A percentile compares a stretch with the other conserved stretches of the same genome.
phyloP scores from a whole-genome alignment of 2,329 filamentous ascomycete species.

The Aureobasidium sp. region DNA sequence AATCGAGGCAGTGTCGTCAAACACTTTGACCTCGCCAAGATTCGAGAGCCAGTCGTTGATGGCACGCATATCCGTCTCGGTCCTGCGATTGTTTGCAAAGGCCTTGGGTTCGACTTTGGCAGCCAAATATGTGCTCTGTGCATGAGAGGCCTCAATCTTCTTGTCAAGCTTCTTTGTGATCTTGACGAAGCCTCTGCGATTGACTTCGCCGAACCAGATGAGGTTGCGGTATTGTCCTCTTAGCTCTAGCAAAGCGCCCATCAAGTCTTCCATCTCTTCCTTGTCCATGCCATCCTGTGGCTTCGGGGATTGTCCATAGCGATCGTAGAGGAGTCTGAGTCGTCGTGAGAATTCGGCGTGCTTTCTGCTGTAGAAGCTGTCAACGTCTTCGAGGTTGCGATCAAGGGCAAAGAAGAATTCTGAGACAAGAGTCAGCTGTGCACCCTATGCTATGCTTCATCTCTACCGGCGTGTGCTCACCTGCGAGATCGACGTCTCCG shows the following conservation, averaged over 20 bases:
- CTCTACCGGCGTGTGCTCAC: slow-evolving; percentile 48
- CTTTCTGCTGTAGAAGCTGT: slow-evolving; percentile 95
- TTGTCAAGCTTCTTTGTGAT: slow-evolving; percentile 99
- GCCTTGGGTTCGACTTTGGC: slow-evolving; percentile 84
- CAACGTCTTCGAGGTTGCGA: slow-evolving; percentile 93
- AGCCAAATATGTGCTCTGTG: slow-evolving; percentile 78
- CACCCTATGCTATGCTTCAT: slow-evolving; percentile 21
- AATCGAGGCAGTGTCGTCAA: slow-evolving; percentile 67
- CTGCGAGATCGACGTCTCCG: slow-evolving; percentile 78
- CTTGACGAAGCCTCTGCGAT: slow-evolving; percentile 89
- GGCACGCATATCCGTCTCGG: slow-evolving; percentile 52
- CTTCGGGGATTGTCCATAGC: slow-evolving; percentile 71
- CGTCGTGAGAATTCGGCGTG: slow-evolving; percentile 77
- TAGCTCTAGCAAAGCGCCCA: slow-evolving; percentile 82
- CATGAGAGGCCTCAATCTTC: slow-evolving; percentile 64
- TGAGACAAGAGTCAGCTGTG: slow-evolving; percentile 37
- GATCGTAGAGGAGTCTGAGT: slow-evolving; percentile 76
- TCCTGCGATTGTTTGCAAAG: slow-evolving; percentile 69
- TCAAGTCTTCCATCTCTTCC: slow-evolving; percentile 85
- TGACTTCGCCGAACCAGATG: slow-evolving; percentile 97
- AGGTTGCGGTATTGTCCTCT: slow-evolving; percentile 82
- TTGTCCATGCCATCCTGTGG: slow-evolving; percentile 67
- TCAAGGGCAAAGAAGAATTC: slow-evolving; percentile 97
- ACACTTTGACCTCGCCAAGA: slow-evolving; percentile 67
- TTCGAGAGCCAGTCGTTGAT: slow-evolving; percentile 91